These are phyloP conservation scores for Candida peoriensis DNA, from an alignment of 805 yeast genomes.

Conservation along the genomic window DNA sequence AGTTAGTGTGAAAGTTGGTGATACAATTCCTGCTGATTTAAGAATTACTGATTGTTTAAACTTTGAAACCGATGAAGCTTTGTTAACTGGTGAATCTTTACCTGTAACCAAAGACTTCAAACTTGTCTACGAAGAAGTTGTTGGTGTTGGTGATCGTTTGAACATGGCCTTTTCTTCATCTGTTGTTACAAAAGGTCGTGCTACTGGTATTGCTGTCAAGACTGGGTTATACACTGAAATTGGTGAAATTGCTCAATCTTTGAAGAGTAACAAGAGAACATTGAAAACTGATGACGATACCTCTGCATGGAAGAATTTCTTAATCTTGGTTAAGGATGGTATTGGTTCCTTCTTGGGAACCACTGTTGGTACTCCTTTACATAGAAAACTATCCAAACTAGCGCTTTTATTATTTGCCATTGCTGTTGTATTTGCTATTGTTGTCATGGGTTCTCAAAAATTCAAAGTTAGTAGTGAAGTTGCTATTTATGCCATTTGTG, in stretches of 20 bases:
- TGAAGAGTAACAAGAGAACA: constrained; percentile 38
- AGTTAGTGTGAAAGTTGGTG: constrained; percentile 60
- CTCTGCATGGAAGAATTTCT: constrained; percentile 33
- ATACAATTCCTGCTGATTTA: constrained; percentile 71
- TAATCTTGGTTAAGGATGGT: constrained; percentile 43
- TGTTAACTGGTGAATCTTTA: constrained; percentile 61
- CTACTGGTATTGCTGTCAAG: constrained; percentile 57
- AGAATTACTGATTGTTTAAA: constrained; percentile 54
- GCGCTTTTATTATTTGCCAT: constrained; percentile 67
- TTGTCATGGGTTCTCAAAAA: constrained; percentile 81
- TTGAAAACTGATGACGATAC: constrained; percentile 40
- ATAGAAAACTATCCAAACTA: constrained; percentile 66
- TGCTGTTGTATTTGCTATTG: constrained; percentile 82
- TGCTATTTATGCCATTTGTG: constrained; percentile 86
- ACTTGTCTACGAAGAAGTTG: constrained; percentile 32
- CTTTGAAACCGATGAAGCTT: constrained; percentile 68
- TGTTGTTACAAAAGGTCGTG: constrained; percentile 70
- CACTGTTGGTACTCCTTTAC: constrained; percentile 77
- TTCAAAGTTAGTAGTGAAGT: constrained; percentile 73
- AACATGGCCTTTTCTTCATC: constrained; percentile 71
- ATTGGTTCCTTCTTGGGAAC: constrained; percentile 71
- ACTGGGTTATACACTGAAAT: constrained; percentile 74
- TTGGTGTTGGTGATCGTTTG: constrained; percentile 69
- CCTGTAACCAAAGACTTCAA: constrained; percentile 53
- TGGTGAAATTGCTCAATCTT: constrained; percentile 64